These are phyloP conservation scores for Phaffomyces thermotolerans DNA, from an alignment of 805 yeast genomes.

Conservation along the genomic window DNA sequence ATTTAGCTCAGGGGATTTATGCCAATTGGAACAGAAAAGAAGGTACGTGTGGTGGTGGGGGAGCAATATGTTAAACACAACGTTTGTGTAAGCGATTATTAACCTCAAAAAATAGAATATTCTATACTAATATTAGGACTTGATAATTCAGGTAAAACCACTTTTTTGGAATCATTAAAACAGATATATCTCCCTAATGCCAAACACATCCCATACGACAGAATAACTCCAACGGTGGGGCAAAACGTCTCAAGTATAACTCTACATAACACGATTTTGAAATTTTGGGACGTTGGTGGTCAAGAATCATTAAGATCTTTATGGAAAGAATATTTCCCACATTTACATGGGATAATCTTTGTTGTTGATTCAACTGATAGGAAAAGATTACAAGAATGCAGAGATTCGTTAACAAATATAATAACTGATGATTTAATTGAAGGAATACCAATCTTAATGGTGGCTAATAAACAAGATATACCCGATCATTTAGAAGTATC, in stretches of 20 bases:
- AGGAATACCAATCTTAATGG: conserved; percentile 86
- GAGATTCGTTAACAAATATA: conserved; percentile 46
- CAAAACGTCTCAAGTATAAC: conserved; percentile 58
- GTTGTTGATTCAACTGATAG: conserved; percentile 89
- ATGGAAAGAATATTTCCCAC: conserved; percentile 83
- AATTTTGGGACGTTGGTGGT: conserved; percentile 97
- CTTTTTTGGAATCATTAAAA: conserved; percentile 62
- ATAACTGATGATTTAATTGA: conserved; percentile 56
- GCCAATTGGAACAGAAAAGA: conserved; percentile 51
- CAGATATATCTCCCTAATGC: conserved; percentile 41
- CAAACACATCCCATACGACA: conserved; percentile 41
- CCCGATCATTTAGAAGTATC: conserved; percentile 65
- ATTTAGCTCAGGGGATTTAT: conserved; percentile 55
- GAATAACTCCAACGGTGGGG: conserved; percentile 90
- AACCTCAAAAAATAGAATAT: conserved; percentile 40
- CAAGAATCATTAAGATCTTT: conserved; percentile 75
- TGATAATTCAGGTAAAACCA: conserved; percentile 95
- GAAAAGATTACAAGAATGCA: conserved; percentile 76
- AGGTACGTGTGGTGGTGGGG: too few species aligned
- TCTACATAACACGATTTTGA: conserved; percentile 36
- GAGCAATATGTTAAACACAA: too few species aligned
- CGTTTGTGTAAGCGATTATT: too few species aligned
- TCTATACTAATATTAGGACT: conserved; percentile 79
- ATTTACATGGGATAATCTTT: conserved; percentile 87
- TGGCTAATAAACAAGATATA: conserved; percentile 90